These are phyloP conservation scores for Sphagnum fallax DNA, from an alignment of 228 moss, liverwort and hornwort genomes.

Conservation along the genomic window DNA sequence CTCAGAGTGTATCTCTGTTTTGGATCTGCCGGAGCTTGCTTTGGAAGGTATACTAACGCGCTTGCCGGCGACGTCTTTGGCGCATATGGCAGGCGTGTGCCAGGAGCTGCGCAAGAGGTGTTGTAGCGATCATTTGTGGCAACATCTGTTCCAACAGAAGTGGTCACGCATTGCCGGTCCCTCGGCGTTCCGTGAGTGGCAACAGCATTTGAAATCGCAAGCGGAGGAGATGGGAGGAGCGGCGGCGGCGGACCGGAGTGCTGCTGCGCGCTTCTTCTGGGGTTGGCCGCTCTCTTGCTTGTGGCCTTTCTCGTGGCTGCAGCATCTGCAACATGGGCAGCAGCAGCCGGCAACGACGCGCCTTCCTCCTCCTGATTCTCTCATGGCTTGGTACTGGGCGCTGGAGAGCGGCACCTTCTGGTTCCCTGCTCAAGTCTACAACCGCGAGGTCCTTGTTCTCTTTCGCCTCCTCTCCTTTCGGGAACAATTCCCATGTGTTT, in stretches of 20 bases:
- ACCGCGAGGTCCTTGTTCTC: constrained; percentile 62
- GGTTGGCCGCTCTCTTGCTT: constrained; percentile 87
- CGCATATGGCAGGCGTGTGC: constrained; percentile 77
- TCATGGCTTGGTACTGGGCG: constrained; percentile 90
- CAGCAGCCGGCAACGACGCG: not conserved
- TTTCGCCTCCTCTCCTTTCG: no score
- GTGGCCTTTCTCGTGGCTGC: constrained; percentile 91
- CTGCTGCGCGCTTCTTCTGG: constrained; percentile 30
- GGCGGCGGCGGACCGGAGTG: constrained; percentile 23
- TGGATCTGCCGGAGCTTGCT: constrained; percentile 91
- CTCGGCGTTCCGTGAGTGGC: constrained; percentile 83
- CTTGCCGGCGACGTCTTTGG: constrained; percentile 62
- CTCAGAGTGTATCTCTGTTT: constrained; percentile 42
- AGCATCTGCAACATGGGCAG: constrained; percentile 20
- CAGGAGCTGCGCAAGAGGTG: constrained; percentile 77
- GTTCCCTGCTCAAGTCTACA: constrained; percentile 98
- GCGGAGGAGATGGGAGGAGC: constrained; percentile 25
- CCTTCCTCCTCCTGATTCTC: constrained; percentile 47
- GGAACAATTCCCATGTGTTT: no score
- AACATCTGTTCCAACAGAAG: constrained; percentile 62
- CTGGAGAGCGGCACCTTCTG: constrained; percentile 88
- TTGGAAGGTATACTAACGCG: constrained; percentile 72
- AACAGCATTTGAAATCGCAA: constrained; percentile 44
- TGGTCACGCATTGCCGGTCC: constrained; percentile 74
- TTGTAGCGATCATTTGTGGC: constrained; percentile 82